A percentile compares a stretch with the other conserved stretches of the same genome.
These are phyloP conservation scores for Globisporangium cylindrosporum DNA, from an alignment of 352 stramenopile genomes.

Conservation along the genomic window DNA sequence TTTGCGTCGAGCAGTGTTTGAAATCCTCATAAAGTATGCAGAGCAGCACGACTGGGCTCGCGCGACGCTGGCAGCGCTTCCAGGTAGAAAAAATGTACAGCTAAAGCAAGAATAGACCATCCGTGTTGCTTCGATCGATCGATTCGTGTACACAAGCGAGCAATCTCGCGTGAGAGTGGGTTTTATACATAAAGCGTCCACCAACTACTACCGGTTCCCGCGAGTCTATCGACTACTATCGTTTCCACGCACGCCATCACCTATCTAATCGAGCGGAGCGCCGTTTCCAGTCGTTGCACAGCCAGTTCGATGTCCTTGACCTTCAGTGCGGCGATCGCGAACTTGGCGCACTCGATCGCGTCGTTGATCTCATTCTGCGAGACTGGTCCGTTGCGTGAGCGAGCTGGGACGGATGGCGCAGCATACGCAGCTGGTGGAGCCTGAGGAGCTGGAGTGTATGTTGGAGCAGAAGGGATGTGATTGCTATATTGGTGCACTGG, in stretches of 20 bases:
- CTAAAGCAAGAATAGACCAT: constrained; percentile 37
- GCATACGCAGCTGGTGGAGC: constrained; percentile 1
- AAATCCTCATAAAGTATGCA: constrained; percentile 72
- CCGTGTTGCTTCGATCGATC: constrained; percentile 12
- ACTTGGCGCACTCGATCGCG: constrained; percentile 81
- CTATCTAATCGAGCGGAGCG: constrained; percentile 60
- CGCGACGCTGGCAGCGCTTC: constrained; percentile 63
- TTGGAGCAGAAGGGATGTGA: constrained; percentile 6
- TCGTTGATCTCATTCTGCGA: constrained; percentile 80
- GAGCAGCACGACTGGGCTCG: constrained; percentile 75
- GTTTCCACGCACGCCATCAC: constrained; percentile 21
- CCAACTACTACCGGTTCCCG: background rate
- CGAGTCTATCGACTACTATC: constrained; percentile 4
- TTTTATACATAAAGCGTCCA: background rate
- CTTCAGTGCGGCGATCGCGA: constrained; percentile 79
- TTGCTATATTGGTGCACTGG: constrained; percentile 11
- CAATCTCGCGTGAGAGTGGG: background rate
- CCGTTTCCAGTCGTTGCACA: constrained; percentile 73
- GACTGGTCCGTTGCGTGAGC: constrained; percentile 33
- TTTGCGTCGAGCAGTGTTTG: constrained; percentile 48
- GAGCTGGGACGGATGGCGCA: constrained; percentile 12
- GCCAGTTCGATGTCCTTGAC: constrained; percentile 83
- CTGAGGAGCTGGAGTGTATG: constrained; percentile 5
- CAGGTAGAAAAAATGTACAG: constrained; percentile 64
- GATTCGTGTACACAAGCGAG: background rate